These are phyloP conservation scores for Agrocybe praecox DNA, from an alignment of 768 basidiomycete species.

Conservation along the genomic window DNA sequence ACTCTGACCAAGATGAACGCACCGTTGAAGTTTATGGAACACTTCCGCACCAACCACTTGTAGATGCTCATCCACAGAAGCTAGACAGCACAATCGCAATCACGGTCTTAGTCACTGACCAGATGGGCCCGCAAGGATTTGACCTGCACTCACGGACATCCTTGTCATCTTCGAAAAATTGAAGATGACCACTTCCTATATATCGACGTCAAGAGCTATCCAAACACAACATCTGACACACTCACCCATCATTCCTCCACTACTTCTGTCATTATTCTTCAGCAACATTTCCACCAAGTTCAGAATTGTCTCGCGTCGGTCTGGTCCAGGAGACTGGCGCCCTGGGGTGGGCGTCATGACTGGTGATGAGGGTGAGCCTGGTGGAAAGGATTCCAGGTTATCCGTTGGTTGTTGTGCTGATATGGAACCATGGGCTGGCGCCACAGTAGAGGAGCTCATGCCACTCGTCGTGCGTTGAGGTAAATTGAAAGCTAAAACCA, in stretches of 20 bases:
- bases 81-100: constrained; percentile 28
- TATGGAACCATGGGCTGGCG: not conserved
- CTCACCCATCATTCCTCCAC: constrained; percentile 28
- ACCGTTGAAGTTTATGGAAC: constrained; percentile 69
- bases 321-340: constrained; percentile 28
- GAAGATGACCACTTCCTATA: constrained; percentile 38
- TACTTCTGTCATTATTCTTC: constrained; percentile 33
- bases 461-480: not conserved
- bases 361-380: not conserved
- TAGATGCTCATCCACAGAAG: constrained; percentile 69
- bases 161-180: constrained; percentile 62
- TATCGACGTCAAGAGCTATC: not conserved
- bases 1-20: constrained; percentile 11
- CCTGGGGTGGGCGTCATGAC: constrained; percentile 16
- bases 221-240: not conserved
- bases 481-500: not conserved
- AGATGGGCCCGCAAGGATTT: not conserved
- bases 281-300: constrained; percentile 55
- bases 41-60: constrained; percentile 67
- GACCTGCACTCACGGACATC: constrained; percentile 59
- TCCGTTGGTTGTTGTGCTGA: not conserved
- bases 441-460: not conserved
- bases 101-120: not conserved
- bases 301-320: constrained; percentile 48
- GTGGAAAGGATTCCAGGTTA: constrained; percentile 1